Percentiles rank a stretch among this genome's conserved stretches.
phyloP scores from a whole-genome alignment of 345 rosid genomes.

The Eucalyptus melliodora region DNA sequence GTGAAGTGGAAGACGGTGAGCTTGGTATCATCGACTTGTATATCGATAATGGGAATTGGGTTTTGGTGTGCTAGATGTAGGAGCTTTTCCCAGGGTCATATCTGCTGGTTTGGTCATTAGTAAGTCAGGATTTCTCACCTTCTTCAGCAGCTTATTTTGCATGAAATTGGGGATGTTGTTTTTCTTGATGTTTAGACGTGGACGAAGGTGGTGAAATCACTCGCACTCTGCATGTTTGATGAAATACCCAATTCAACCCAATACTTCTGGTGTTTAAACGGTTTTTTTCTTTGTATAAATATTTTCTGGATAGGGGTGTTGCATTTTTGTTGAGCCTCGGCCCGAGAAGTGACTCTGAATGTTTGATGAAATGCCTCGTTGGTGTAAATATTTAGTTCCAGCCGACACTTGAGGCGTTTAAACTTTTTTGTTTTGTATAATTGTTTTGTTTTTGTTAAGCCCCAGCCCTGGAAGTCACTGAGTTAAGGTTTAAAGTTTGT shows the following conservation, averaged over 20 bases:
- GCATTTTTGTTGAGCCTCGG: not conserved
- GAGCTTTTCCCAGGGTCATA: not conserved
- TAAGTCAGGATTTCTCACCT: not conserved
- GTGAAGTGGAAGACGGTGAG: not conserved
- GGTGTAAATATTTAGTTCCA: not conserved
- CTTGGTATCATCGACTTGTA: accelerated
- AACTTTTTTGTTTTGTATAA: not conserved
- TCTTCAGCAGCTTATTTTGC: not conserved
- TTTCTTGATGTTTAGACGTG: not conserved
- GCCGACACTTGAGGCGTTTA: not conserved
- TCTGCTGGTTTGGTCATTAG: not conserved
- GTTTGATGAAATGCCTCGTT: not conserved
- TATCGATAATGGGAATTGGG: not conserved
- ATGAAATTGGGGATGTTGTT: not conserved
- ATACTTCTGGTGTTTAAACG: not conserved
- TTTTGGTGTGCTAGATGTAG: not conserved
- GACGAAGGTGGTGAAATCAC: not conserved
- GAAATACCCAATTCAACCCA: not conserved
- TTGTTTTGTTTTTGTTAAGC: not conserved
- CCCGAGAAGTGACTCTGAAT: not conserved
- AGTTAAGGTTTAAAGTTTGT: not conserved
- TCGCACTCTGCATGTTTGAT: not conserved
- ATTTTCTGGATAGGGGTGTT: not conserved
- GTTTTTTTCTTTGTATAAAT: not conserved
- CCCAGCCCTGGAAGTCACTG: not conserved